Base-by-base conservation (phyloP, 1,284 basidiomycete genomes). In the Leccinum brunneo-olivaceum region DNA sequence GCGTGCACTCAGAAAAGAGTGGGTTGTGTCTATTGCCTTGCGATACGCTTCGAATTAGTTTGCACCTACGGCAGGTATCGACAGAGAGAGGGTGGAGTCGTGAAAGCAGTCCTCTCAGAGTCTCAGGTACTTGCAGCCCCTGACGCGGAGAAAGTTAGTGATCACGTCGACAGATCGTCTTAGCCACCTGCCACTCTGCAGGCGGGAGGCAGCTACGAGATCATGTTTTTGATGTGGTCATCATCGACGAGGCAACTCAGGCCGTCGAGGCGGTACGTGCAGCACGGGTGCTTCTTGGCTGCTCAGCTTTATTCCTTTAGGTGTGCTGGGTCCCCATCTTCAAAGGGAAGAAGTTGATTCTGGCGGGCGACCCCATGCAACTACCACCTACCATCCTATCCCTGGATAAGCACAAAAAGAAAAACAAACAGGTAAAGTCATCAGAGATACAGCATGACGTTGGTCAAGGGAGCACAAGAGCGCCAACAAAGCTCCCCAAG, bases 231-330 rank as follows among this genome's bases (percentile, higher is more conserved):
- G 95, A 98, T 60, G 83, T 92, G 0, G 81, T 93, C 7, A 86
- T 98, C 33, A 91, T 98, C 32, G 95, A 98, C 54, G 95, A 98
- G 67, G 91, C 92, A 0, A 97, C 94, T 0, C 95, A 98, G 63
- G 94, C 92, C 3, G 63, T 96, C n/a, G 94, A 98, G 66, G 88
- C 92, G 7, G 89, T 92, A 57, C 27, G 60, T 47, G n/a, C 15
- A 14, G 7, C 16, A 25, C 20, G 23, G 4, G 12, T 53, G 67
- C 54, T 14, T 12, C 30, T 41, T 20, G 28, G 14, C 18, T 3
- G 14, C 30, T 47, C 2, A 46, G 15, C 4, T 14, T 14, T 6
- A 12, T 27, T 47, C n/a, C 47, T 50, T 24, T 46, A 90, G 86
- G 86, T 88, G 3, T 97, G 94, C 64, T 97, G 95, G 93, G 82